Evolutionary conservation across 192 early-diverging fungal species (phyloP), one percentile per base, ranked within the genome.

Genomic region (Pilaira anomala): DNA sequence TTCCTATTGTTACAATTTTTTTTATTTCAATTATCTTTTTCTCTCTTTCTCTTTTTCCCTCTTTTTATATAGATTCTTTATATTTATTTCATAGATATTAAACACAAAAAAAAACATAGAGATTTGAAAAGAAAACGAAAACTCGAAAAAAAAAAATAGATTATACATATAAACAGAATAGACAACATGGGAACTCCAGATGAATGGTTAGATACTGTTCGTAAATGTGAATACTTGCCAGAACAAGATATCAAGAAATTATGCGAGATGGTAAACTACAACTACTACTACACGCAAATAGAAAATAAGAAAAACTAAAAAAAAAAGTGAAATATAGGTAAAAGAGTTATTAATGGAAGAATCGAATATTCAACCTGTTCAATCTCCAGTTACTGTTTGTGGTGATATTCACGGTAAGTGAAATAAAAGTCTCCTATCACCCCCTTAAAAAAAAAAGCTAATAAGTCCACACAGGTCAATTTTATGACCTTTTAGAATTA

Each of bases 331-430:
- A 14, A 19, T 33, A 63, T 63, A 93, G 92, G 92, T 95, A 50
- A 98, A 96, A 73, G 93, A 96, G 76, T 83, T 97, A 24, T 76
- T 97, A 52, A 94, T 99, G 86, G 97, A 99, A 72, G 97, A 99
- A 76, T 95, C 93, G 12, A 98, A 98, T 78, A 93, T 98, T 53
- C 97, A 98, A 70, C 92, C 94, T 14, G 97, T 98, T 19, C 82
- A 87, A 58, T 89, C 93, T 44, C 97, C 97, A 22, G 96, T 98
- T 19, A 98, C 96, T 0, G 92, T 98, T 41, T 98, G 96, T 76
- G 96, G 96, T 60, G 96, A 98, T 72, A 94, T 98, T 60, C 96
- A 98, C 75, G 96, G 71, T 73, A 52, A 18, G 16, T 4, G 16
- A 6, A 40, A 40, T 40, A 8, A 19, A 13, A 46, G 29, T 54